phyloP scores from a whole-genome alignment of 306 rosid genomes.

The Vigna nakashimae region DNA sequence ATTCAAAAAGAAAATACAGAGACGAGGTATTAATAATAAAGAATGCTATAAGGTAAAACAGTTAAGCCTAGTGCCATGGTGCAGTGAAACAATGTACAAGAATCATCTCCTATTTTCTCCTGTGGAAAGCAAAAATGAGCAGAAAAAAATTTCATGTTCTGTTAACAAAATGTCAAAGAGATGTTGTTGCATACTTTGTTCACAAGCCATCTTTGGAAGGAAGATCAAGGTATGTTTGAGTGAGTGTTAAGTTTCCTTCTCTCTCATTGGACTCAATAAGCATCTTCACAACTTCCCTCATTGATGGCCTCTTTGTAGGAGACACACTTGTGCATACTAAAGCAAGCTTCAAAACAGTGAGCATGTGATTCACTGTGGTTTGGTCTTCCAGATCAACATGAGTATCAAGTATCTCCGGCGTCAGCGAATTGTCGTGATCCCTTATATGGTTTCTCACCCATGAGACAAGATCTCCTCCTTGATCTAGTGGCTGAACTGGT shows the following conservation, averaged over 20 bases:
- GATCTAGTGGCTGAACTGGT: conserved; percentile 89
- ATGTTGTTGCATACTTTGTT: conserved; percentile 39
- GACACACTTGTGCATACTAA: conserved; percentile 74
- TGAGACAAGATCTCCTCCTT: conserved; percentile 92
- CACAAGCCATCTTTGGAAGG: conserved; percentile 55
- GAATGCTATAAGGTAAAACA: conserved; percentile 40
- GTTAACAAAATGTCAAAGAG: conserved; percentile 49
- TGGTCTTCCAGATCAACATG: conserved; percentile 74
- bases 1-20: conserved; percentile 50
- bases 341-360: conserved; percentile 81
- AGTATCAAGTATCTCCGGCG: conserved; percentile 69
- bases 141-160: conserved; percentile 39
- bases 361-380: conserved; percentile 70
- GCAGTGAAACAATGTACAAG: conserved; percentile 66
- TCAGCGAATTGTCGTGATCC: conserved; percentile 63
- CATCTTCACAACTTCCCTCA: conserved; percentile 85
- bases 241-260: conserved; percentile 54
- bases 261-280: conserved; percentile 77
- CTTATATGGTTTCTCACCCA: conserved; percentile 69
- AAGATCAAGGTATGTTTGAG: conserved; percentile 58
- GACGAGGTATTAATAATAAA: conserved; percentile 40
- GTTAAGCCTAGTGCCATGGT: conserved; percentile 37
- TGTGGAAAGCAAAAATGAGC: conserved; percentile 47
- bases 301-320: conserved; percentile 77
- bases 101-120: conserved; percentile 46